Evolutionary conservation across 176 grass and related monocot genomes (phyloP), one percentile per base, ranked within the genome.

Genomic region (Aegilops tauschii): DNA sequence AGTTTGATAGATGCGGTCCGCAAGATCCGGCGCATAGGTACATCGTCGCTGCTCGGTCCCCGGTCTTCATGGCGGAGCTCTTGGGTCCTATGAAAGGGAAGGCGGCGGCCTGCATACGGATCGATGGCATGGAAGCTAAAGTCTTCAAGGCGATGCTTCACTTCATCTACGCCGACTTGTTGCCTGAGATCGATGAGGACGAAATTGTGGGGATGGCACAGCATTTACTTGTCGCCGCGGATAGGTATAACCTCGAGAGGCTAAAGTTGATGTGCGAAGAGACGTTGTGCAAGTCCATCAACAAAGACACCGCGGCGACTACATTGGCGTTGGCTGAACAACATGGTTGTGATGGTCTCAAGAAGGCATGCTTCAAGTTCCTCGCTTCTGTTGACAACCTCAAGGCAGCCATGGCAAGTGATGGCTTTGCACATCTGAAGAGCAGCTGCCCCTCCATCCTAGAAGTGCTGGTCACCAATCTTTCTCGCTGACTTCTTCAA

Each of bases 101-200:
- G 72, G 42, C 6, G 12, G 13, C 23, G 16, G 0, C 71, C 12
- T 16, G 11, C 2, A 6, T 75, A 75, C 23, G 72, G 42, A 75
- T 75, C 2, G 72, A 49, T 14, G 42, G 13, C 23, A 75, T 75
- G 72, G 72, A 75, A 49, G 72, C 72, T 17, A 49, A 75, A 17
- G 72, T 75, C 3, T 75, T 75, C 42, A 49, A 75, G 72, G 72
- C 12, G 23, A 75, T 75, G 72, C 72, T 75, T 8, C 40, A 75
- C 42, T 75, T 49, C 25, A 75, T 75, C 40, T 75, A 75, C 0
- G 4, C 72, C 1, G 42, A 49, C 23, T 47, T 25, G 3, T 8
- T 75, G 42, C 42, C 72, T 3, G 1, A 49, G 6, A 49, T 49
- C 9, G 40, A 29, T 0, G 42, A 75, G 42, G 42, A 75, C 0